phyloP scores from a whole-genome alignment of 2,329 filamentous ascomycete genomes.

The Drechslerella stenobrocha region DNA sequence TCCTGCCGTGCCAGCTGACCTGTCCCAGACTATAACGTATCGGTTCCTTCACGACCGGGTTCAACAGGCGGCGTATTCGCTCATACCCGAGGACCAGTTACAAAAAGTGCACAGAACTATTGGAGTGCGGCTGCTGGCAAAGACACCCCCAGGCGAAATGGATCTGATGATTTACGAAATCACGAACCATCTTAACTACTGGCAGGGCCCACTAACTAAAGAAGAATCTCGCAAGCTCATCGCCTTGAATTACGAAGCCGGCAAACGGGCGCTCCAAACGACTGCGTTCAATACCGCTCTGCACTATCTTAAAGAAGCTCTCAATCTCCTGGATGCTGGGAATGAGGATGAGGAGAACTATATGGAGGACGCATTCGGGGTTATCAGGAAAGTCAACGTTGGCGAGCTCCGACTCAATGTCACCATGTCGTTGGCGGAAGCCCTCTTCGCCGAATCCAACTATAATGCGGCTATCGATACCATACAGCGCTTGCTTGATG shows the following conservation, averaged over 20 bases:
- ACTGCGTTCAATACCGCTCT: constrained; percentile 53
- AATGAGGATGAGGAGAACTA: constrained; percentile 50
- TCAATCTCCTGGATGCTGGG: constrained; percentile 50
- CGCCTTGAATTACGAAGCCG: constrained; percentile 51
- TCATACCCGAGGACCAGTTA: constrained; percentile 51
- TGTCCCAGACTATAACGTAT: constrained; percentile 51
- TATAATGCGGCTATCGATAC: constrained; percentile 51
- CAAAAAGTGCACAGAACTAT: constrained; percentile 52
- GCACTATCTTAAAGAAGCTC: constrained; percentile 51
- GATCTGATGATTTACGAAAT: constrained; percentile 53
- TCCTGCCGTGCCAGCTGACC: constrained; percentile 37
- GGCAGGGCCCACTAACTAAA: constrained; percentile 51
- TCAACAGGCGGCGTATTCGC: constrained; percentile 52
- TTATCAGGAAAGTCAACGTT: constrained; percentile 42
- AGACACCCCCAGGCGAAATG: constrained; percentile 48
- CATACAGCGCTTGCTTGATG: constrained; percentile 50
- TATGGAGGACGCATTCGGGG: constrained; percentile 42
- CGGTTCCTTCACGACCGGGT: constrained; percentile 53
- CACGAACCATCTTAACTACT: constrained; percentile 53
- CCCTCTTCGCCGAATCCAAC: constrained; percentile 52
- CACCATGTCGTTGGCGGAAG: constrained; percentile 52
- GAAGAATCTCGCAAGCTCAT: constrained; percentile 51
- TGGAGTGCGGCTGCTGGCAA: constrained; percentile 51
- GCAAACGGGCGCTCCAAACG: constrained; percentile 52
- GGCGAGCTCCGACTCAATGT: constrained; percentile 52